phyloP scores from a whole-genome alignment of 352 stramenopile genomes.

The Phytophthora pinifolia region DNA sequence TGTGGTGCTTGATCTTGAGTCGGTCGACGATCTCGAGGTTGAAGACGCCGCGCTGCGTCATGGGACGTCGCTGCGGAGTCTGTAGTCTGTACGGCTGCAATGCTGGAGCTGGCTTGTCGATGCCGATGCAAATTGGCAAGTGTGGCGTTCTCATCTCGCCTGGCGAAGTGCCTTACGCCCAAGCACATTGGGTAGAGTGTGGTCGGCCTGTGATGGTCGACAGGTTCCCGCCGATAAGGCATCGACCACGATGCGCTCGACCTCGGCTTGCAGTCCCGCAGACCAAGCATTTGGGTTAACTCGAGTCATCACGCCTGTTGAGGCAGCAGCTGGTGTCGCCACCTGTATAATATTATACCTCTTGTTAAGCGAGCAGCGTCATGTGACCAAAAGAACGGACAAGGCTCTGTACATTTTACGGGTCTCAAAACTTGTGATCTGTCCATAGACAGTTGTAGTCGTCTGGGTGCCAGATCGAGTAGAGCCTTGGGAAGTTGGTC shows the following conservation, averaged over 20 bases:
- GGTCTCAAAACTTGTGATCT: conserved; percentile 48
- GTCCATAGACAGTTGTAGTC: conserved; percentile 71
- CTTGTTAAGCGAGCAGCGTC: conserved; percentile 1
- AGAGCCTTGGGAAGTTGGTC: conserved; percentile 44
- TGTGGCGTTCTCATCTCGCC: conserved; percentile 3
- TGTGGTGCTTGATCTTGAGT: conserved; percentile 17
- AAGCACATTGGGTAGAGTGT: conserved; percentile 10
- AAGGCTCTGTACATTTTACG: too few species aligned
- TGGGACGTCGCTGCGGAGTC: background rate
- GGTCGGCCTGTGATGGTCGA: background rate
- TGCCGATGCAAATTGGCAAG: conserved; percentile 17
- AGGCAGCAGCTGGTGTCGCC: too few species aligned
- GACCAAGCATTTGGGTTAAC: background rate
- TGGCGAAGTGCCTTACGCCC: background rate
- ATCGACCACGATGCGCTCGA: conserved; percentile 7
- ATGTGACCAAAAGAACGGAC: too few species aligned
- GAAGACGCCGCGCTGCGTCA: conserved; percentile 4
- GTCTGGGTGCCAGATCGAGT: conserved; percentile 59
- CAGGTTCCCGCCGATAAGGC: conserved; percentile 2
- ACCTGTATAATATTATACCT: too few species aligned
- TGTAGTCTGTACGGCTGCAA: too few species aligned
- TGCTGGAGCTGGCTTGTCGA: conserved; percentile 7
- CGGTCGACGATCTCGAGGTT: conserved; percentile 13
- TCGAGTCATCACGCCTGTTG: conserved; percentile 15
- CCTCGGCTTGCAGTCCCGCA: background rate